A percentile compares a stretch with the other conserved stretches of the same genome.
phyloP scores from a whole-genome alignment of 75 land plant species.

The Cupressus sempervirens region DNA sequence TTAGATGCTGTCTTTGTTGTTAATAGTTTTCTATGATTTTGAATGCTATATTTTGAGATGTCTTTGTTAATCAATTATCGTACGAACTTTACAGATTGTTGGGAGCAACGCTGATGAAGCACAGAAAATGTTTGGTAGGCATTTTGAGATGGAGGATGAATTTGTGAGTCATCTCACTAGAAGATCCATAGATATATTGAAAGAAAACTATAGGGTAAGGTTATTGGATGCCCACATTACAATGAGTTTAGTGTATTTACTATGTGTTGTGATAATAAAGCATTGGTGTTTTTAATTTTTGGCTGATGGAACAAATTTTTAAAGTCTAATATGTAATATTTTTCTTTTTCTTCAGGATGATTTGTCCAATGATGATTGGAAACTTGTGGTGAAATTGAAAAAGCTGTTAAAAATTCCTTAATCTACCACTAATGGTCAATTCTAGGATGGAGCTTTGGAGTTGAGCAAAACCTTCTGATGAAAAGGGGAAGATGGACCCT shows the following conservation, averaged over 20 bases:
- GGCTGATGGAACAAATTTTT: not conserved
- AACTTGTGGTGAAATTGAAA: constrained; percentile 76
- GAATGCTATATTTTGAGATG: not conserved
- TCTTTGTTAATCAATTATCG: not conserved
- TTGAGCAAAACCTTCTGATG: not conserved
- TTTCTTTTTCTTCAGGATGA: constrained; percentile 61
- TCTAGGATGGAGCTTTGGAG: not conserved
- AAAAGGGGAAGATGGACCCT: not conserved
- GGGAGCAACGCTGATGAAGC: constrained; percentile 80
- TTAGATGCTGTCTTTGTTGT: not conserved
- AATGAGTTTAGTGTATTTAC: not conserved
- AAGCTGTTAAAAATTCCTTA: constrained; percentile 71
- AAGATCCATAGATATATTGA: constrained; percentile 83
- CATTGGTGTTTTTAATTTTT: not conserved
- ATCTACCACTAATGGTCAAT: constrained; percentile 1
- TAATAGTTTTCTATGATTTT: not conserved
- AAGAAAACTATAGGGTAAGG: constrained; percentile 79
- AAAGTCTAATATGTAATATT: not conserved
- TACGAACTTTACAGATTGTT: constrained; percentile 46
- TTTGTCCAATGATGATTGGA: constrained; percentile 80
- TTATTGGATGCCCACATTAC: not conserved
- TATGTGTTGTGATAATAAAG: not conserved
- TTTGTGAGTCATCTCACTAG: constrained; percentile 89
- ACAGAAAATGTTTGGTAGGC: constrained; percentile 95
- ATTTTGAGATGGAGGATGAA: constrained; percentile 92